Percentiles rank a stretch among this genome's conserved stretches.
Evolutionary conservation across 805 yeast species (phyloP).

Genomic region (Starmerella etchellsii): DNA sequence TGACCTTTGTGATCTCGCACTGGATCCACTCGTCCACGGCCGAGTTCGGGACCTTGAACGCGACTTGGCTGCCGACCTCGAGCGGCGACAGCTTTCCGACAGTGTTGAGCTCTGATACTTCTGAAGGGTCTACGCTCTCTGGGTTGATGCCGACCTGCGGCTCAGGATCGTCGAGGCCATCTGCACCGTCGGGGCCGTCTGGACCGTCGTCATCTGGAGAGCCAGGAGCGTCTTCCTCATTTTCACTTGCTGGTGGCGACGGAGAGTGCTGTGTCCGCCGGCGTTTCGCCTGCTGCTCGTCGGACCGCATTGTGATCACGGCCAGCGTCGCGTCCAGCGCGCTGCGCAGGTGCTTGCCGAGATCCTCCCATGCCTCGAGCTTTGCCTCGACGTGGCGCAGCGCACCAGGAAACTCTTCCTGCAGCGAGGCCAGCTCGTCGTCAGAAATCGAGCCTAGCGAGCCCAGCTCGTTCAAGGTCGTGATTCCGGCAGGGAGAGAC

Average conservation of each 20-base stretch:
- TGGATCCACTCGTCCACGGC: constrained; percentile 91
- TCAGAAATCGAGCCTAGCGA: constrained; percentile 5
- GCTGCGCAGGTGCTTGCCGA: constrained; percentile 16
- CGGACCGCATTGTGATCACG: constrained; percentile 16
- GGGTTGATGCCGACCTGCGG: not conserved
- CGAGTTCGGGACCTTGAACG: constrained; percentile 58
- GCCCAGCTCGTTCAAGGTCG: constrained; percentile 6
- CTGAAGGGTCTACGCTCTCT: constrained; percentile 1
- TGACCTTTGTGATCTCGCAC: constrained; percentile 70
- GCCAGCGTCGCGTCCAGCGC: constrained; percentile 20
- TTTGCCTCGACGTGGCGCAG: not conserved
- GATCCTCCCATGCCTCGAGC: constrained; percentile 16
- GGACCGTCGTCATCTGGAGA: not conserved
- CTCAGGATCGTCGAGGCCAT: not conserved
- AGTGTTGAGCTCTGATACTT: constrained; percentile 1
- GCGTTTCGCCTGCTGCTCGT: constrained; percentile 14
- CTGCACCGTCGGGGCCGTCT: not conserved
- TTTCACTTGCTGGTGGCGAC: not conserved
- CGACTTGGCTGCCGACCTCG: constrained; percentile 67
- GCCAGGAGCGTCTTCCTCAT: not conserved
- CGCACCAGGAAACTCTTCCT: constrained; percentile 1
- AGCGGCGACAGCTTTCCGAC: constrained; percentile 22
- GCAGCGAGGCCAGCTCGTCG: constrained; percentile 6
- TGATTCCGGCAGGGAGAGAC: constrained; percentile 11
- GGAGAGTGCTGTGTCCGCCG: constrained; percentile 10